Evolutionary conservation across 345 rosid genomes (phyloP).

Genomic region (Sonneratia alba): DNA sequence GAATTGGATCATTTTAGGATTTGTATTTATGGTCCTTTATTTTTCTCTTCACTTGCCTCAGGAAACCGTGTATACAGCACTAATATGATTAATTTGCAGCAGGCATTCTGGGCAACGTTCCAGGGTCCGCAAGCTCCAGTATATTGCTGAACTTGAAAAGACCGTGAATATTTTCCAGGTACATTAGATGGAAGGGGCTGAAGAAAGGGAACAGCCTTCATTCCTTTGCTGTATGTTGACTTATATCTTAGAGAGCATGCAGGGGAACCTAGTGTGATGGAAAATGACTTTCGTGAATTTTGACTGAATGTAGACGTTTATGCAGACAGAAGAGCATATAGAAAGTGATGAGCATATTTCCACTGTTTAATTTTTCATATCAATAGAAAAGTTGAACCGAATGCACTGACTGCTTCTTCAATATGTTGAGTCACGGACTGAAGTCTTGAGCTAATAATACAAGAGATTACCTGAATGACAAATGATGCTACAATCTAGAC

Average conservation of each 20-base stretch:
- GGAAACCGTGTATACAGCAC: neutral
- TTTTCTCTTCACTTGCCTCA: neutral
- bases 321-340: neutral
- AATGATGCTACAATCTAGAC: neutral
- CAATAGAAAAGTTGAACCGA: neutral
- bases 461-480: neutral
- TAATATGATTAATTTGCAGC: constrained; percentile 9
- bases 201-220: neutral
- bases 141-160: constrained; percentile 77
- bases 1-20: neutral
- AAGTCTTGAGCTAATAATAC: neutral
- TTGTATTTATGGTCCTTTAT: constrained; percentile 1
- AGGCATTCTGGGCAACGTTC: constrained; percentile 80
- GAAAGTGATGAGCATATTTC: neutral
- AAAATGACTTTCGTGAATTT: neutral
- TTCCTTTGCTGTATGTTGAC: neutral
- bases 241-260: neutral
- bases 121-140: constrained; percentile 73
- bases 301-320: neutral
- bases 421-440: neutral
- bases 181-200: constrained; percentile 3
- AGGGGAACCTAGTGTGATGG: neutral
- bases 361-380: neutral
- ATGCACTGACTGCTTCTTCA: neutral
- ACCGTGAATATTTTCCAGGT: constrained; percentile 61